Evolutionary conservation across 495 filamentous ascomycete species (phyloP).

Genomic region (Penicillium verhagenii): DNA sequence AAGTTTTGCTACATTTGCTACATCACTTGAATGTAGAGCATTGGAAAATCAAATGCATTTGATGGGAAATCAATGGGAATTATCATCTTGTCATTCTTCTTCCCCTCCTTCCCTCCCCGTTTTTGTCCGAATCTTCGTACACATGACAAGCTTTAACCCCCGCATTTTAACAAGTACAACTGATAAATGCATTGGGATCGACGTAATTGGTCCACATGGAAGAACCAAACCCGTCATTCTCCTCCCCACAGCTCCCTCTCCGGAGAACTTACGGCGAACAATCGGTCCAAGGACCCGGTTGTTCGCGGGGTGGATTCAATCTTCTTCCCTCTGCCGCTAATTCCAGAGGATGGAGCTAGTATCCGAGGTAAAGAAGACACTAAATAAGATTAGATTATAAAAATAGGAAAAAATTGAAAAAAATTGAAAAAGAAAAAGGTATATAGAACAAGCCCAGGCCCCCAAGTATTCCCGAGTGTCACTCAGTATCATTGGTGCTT

Average conservation of each 20-base stretch:
- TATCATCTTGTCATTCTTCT: not conserved
- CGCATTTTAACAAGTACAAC: slow-evolving; percentile 12
- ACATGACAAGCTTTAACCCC: slow-evolving; percentile 13
- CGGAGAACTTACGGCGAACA: not conserved
- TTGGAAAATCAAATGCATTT: no score
- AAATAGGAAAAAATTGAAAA: no score
- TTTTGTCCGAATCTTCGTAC: not conserved
- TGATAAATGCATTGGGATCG: not conserved
- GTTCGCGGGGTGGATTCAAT: not conserved
- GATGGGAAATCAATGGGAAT: no score
- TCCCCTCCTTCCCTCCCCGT: not conserved
- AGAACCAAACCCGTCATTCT: not conserved
- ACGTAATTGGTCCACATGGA: not conserved
- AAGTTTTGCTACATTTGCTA: no score
- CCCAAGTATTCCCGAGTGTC: not conserved
- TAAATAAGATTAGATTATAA: no score
- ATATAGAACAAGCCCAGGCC: no score
- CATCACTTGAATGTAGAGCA: no score
- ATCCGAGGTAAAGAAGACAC: no score
- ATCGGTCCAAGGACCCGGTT: not conserved
- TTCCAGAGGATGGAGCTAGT: no score
- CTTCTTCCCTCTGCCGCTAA: no score
- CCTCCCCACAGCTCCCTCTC: not conserved
- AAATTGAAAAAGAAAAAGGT: no score
- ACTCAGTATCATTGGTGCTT: not conserved